A percentile compares a stretch with the other conserved stretches of the same genome.
phyloP scores from a whole-genome alignment of 2,329 filamentous ascomycete genomes.

The Chaetomium sp. region DNA sequence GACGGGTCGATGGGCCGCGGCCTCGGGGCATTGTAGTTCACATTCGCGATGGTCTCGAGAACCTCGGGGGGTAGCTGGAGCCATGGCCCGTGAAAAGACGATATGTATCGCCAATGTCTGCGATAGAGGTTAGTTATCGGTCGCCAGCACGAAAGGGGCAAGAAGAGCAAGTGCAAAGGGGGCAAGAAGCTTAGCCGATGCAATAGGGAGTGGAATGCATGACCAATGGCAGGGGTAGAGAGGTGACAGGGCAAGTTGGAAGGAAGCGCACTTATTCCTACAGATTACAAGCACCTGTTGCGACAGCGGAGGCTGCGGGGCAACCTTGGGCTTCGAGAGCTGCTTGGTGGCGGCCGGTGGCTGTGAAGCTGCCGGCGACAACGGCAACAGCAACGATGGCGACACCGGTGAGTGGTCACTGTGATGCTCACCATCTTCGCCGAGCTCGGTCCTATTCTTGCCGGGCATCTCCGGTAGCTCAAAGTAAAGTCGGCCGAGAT shows the following conservation, averaged over 20 bases:
- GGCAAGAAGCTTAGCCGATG: background rate
- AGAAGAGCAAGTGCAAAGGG: background rate
- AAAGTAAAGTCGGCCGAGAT: conserved; percentile 14
- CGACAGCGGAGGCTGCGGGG: conserved; percentile 18
- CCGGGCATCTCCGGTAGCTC: conserved; percentile 23
- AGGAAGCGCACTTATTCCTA: conserved; percentile 35
- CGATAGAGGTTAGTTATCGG: background rate
- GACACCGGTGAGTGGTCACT: conserved; percentile 4
- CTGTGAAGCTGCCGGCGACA: conserved; percentile 5
- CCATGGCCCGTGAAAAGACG: conserved; percentile 82
- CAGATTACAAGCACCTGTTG: conserved; percentile 34
- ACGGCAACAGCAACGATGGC: background rate
- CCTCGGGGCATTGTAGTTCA: conserved; percentile 75
- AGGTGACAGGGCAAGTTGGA: background rate
- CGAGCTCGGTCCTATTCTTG: conserved; percentile 25
- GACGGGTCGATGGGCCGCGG: conserved; percentile 78
- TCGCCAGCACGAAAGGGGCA: background rate
- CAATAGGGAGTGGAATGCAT: background rate
- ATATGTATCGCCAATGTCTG: conserved; percentile 87
- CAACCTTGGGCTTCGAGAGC: conserved; percentile 13
- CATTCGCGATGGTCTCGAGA: conserved; percentile 75
- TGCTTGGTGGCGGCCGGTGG: conserved; percentile 12
- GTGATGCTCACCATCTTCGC: conserved; percentile 13
- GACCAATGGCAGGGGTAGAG: conserved; percentile 10
- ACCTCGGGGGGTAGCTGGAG: conserved; percentile 77